These are phyloP conservation scores for Arthrobotrys iridis DNA, from an alignment of 2,329 filamentous ascomycete species.

Conservation along the genomic window DNA sequence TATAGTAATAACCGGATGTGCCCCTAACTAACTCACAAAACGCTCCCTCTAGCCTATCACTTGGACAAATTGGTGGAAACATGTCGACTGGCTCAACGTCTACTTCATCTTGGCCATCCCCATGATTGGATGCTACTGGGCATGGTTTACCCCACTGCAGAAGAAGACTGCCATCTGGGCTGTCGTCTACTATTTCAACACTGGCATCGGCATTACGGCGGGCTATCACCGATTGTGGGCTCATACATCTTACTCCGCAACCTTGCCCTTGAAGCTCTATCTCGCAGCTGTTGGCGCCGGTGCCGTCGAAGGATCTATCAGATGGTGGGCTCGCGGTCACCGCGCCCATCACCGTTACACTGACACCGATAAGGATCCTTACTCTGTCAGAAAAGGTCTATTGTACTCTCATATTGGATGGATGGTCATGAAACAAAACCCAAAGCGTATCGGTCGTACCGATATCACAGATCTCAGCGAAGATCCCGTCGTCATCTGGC, in stretches of 20 bases:
- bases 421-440: constrained; percentile 95
- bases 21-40: not conserved
- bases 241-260: constrained; percentile 83
- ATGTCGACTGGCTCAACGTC: constrained; percentile 93
- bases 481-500: constrained; percentile 84
- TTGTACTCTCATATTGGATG: constrained; percentile 85
- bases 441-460: constrained; percentile 85
- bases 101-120: constrained; percentile 82
- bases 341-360: constrained; percentile 90
- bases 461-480: constrained; percentile 90
- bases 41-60: constrained; percentile 72
- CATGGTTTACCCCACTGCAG: constrained; percentile 80
- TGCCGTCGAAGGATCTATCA: constrained; percentile 83
- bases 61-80: constrained; percentile 84
- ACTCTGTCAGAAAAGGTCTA: constrained; percentile 88
- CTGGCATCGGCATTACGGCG: constrained; percentile 80
- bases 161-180: constrained; percentile 78
- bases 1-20: too few relatives aligned
- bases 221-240: constrained; percentile 87
- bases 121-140: constrained; percentile 74
- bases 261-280: constrained; percentile 79
- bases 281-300: constrained; percentile 82
- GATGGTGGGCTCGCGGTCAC: constrained; percentile 90
- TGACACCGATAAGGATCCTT: constrained; percentile 90
- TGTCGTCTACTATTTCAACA: constrained; percentile 83